These are phyloP conservation scores for Cladobotryum protrusum DNA, from an alignment of 2,329 filamentous ascomycete genomes.

Conservation along the genomic window DNA sequence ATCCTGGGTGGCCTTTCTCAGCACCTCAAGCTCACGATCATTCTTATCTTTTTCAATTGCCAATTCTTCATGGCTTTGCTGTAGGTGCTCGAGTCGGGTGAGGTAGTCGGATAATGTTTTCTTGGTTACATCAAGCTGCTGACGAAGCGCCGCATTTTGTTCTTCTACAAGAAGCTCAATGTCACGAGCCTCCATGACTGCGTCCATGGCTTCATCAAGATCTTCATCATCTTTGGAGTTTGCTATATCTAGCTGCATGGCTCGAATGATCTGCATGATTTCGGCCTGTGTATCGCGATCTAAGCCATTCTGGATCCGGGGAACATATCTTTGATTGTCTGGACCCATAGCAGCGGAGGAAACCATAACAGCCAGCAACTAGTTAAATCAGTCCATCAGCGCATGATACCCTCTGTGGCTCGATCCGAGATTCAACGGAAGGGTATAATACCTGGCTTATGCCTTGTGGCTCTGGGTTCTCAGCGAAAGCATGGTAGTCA, in stretches of 20 bases:
- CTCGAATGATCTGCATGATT: slow-evolving; percentile 40
- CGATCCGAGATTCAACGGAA: background rate
- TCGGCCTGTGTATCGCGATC: slow-evolving; percentile 38
- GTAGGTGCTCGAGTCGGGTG: slow-evolving; percentile 53
- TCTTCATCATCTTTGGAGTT: slow-evolving; percentile 33
- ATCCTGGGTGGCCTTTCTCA: slow-evolving; percentile 45
- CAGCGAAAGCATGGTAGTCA: slow-evolving; percentile 52
- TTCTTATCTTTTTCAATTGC: slow-evolving; percentile 57
- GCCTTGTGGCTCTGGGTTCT: slow-evolving; percentile 48
- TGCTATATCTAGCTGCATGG: slow-evolving; percentile 33
- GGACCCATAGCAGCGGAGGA: slow-evolving; percentile 55
- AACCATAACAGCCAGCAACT: slow-evolving; percentile 58
- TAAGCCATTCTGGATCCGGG: slow-evolving; percentile 35
- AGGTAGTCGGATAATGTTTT: slow-evolving; percentile 55
- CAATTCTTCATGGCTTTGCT: slow-evolving; percentile 58
- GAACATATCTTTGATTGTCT: slow-evolving; percentile 49
- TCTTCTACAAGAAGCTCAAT: slow-evolving; percentile 53
- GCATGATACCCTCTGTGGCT: background rate
- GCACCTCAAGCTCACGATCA: slow-evolving; percentile 46
- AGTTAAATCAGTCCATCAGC: slow-evolving; percentile 26
- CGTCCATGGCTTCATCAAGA: slow-evolving; percentile 33
- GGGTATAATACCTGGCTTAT: slow-evolving; percentile 41
- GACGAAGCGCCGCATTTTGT: slow-evolving; percentile 44
- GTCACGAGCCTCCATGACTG: slow-evolving; percentile 41
- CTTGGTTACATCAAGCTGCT: slow-evolving; percentile 46